Evolutionary conservation across 2,329 filamentous ascomycete genomes (phyloP).

Genomic region (Chrysoporthe austroafricana): DNA sequence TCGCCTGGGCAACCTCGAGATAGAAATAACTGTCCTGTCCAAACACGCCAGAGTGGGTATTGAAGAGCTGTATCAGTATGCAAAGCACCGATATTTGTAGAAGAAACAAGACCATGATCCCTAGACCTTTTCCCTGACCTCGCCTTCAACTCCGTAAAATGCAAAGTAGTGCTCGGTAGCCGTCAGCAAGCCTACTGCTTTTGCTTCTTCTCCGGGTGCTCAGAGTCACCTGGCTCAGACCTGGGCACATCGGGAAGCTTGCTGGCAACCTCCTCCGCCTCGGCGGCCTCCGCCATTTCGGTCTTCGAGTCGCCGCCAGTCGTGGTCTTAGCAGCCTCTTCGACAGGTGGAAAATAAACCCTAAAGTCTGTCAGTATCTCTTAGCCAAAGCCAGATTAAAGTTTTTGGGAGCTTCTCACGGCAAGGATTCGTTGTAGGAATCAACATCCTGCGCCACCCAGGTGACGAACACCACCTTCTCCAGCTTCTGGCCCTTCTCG

Average conservation of each 20-base stretch:
- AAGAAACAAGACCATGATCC: slow-evolving; percentile 9
- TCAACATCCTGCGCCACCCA: slow-evolving; percentile 78
- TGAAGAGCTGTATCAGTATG: neutral
- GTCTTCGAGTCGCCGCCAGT: slow-evolving; percentile 6
- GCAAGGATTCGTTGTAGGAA: slow-evolving; percentile 71
- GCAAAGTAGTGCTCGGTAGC: neutral
- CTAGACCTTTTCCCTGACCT: neutral
- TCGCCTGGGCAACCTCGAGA: neutral
- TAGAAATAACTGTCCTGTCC: neutral
- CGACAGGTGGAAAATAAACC: slow-evolving; percentile 37
- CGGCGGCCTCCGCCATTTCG: slow-evolving; percentile 21
- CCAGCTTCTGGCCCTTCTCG: slow-evolving; percentile 55
- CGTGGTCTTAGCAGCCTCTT: slow-evolving; percentile 23
- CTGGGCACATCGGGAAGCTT: slow-evolving; percentile 37
- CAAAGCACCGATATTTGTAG: neutral
- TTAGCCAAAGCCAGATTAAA: fast-evolving
- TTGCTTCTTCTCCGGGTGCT: slow-evolving; percentile 35
- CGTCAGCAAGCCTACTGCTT: slow-evolving; percentile 26
- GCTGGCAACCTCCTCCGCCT: slow-evolving; percentile 34
- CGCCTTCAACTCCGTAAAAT: slow-evolving; percentile 20
- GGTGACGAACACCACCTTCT: slow-evolving; percentile 82
- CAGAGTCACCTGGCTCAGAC: slow-evolving; percentile 32
- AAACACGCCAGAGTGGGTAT: slow-evolving; percentile 9
- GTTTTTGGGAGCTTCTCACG: slow-evolving; percentile 60
- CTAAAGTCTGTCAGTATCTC: slow-evolving; percentile 27